phyloP scores from a whole-genome alignment of 768 basidiomycete species.

The Calocera cornea region DNA sequence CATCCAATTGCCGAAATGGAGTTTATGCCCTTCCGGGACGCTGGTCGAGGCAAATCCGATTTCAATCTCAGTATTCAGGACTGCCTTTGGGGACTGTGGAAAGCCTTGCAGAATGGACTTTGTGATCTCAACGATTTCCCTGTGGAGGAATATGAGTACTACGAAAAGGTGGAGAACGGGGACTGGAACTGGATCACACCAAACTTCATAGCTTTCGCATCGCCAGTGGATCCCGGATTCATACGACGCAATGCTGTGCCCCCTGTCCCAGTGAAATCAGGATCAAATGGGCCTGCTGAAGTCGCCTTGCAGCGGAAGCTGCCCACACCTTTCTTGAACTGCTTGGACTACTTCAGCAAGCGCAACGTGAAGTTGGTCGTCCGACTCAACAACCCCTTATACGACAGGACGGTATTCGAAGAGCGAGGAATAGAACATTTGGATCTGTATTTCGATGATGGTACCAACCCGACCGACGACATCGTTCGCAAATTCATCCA shows the following conservation, averaged over 20 bases:
- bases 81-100: conserved; percentile 77
- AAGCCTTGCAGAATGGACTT: conserved; percentile 66
- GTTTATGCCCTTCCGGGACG: conserved; percentile 92
- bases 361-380: conserved; percentile 80
- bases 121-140: conserved; percentile 92
- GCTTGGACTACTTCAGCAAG: conserved; percentile 84
- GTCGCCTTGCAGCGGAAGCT: conserved; percentile 65
- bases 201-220: conserved; percentile 86
- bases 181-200: conserved; percentile 95
- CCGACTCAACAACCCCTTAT: conserved; percentile 84
- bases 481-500: conserved; percentile 88
- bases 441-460: conserved; percentile 95
- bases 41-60: conserved; percentile 81
- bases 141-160: conserved; percentile 82
- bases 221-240: conserved; percentile 70
- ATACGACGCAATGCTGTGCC: conserved; percentile 24
- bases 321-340: conserved; percentile 71
- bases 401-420: conserved; percentile 66
- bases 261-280: conserved; percentile 29
- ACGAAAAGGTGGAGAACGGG: conserved; percentile 90
- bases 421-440: conserved; percentile 77
- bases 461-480: conserved; percentile 92
- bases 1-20: conserved; percentile 84
- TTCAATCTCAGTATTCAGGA: conserved; percentile 91
- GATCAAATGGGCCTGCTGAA: conserved; percentile 24